Percentiles rank a stretch among this genome's conserved stretches.
Evolutionary conservation across 768 basidiomycete genomes (phyloP).

Genomic region (Lactarius sanguifluus): DNA sequence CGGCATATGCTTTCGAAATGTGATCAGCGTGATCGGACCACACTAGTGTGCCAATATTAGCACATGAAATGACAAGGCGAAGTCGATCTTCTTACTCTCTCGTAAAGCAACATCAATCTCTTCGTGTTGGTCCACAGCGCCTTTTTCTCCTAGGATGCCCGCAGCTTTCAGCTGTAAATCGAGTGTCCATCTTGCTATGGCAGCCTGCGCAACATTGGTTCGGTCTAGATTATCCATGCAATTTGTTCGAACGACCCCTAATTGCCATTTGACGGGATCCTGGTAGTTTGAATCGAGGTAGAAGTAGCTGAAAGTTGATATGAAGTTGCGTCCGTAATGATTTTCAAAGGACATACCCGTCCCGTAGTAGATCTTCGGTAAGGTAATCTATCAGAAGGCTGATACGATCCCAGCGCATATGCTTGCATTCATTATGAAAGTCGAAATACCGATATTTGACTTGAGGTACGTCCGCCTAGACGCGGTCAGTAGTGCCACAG

Average conservation of each 20-base stretch:
- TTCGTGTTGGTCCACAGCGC: conserved; percentile 79
- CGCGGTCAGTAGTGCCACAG: background rate
- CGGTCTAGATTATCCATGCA: conserved; percentile 98
- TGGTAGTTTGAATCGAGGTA: conserved; percentile 53
- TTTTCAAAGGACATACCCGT: conserved; percentile 53
- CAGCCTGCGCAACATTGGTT: conserved; percentile 94
- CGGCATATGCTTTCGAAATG: conserved; percentile 88
- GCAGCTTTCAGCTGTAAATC: conserved; percentile 71
- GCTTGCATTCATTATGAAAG: conserved; percentile 93
- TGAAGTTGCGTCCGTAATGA: background rate
- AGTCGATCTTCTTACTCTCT: conserved; percentile 59
- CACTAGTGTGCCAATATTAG: conserved; percentile 50
- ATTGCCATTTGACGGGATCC: conserved; percentile 59
- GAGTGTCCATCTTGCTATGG: conserved; percentile 84
- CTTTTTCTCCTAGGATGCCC: conserved; percentile 69
- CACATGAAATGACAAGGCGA: conserved; percentile 5
- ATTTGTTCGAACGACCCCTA: conserved; percentile 85
- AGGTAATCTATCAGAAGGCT: conserved; percentile 75
- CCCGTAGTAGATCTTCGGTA: conserved; percentile 61
- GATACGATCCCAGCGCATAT: conserved; percentile 95
- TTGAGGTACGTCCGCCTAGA: conserved; percentile 59
- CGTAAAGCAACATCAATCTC: conserved; percentile 80
- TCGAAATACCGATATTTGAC: conserved; percentile 95
- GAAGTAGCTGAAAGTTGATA: conserved; percentile 61
- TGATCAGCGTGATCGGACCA: conserved; percentile 97